These are phyloP conservation scores for Aspergillus fijiensis DNA, from an alignment of 2,329 filamentous ascomycete species.

Conservation along the genomic window DNA sequence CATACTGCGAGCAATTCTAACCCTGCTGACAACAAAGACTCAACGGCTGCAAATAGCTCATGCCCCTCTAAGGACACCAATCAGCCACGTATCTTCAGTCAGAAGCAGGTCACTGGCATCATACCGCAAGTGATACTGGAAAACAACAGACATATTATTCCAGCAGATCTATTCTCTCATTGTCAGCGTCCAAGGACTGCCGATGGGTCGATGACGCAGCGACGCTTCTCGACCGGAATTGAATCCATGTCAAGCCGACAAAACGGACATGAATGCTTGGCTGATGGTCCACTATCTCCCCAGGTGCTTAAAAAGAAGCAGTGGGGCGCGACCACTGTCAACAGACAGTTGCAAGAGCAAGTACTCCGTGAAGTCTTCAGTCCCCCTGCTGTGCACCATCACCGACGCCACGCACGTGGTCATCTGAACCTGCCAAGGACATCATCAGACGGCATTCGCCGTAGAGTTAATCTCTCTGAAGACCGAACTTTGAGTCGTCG, in stretches of 20 bases:
- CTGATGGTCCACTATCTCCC: slow-evolving; percentile 15
- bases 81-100: slow-evolving; percentile 60
- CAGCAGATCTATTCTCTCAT: slow-evolving; percentile 73
- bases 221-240: slow-evolving; percentile 23
- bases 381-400: slow-evolving; percentile 77
- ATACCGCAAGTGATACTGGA: slow-evolving; percentile 90
- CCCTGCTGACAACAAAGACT: slow-evolving; percentile 14
- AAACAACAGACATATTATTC: slow-evolving; percentile 91
- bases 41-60: slow-evolving; percentile 13
- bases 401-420: slow-evolving; percentile 65
- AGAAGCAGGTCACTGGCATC: slow-evolving; percentile 72
- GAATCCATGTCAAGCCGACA: slow-evolving; percentile 15
- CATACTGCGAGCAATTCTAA: slow-evolving; percentile 8
- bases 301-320: slow-evolving; percentile 49
- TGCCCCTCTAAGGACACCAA: slow-evolving; percentile 25
- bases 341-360: slow-evolving; percentile 81
- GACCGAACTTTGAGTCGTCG: slow-evolving; percentile 28
- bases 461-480: slow-evolving; percentile 37
- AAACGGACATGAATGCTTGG: slow-evolving; percentile 10
- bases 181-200: slow-evolving; percentile 47
- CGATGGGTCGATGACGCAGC: slow-evolving; percentile 27
- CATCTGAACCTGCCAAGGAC: slow-evolving; percentile 63
- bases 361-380: slow-evolving; percentile 90
- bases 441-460: slow-evolving; percentile 33
- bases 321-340: slow-evolving; percentile 92